phyloP scores from a whole-genome alignment of 129 eudicot genomes.

The Helichrysum umbraculigerum region DNA sequence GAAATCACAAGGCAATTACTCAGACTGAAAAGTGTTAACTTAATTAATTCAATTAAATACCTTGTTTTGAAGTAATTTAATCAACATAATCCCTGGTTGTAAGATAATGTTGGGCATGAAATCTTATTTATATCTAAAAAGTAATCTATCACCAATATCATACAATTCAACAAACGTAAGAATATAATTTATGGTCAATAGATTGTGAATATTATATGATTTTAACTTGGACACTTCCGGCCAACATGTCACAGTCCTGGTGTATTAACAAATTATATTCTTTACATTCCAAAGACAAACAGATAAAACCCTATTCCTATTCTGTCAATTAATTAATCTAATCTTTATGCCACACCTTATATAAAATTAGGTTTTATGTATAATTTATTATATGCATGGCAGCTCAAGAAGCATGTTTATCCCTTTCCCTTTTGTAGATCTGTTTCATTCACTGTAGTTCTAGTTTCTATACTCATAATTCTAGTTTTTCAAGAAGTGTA shows the following conservation, averaged over 20 bases:
- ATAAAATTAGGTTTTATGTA: slow-evolving; percentile 14
- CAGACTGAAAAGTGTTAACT: not conserved
- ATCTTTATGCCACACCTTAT: slow-evolving; percentile 42
- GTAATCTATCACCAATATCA: slow-evolving; percentile 21
- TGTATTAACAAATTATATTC: slow-evolving; percentile 49
- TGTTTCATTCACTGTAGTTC: slow-evolving; percentile 35
- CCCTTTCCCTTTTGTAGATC: slow-evolving; percentile 45
- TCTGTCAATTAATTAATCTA: slow-evolving; percentile 47
- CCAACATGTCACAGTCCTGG: slow-evolving; percentile 36
- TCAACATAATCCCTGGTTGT: slow-evolving; percentile 20
- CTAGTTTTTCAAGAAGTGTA: not conserved
- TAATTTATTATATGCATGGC: slow-evolving; percentile 28
- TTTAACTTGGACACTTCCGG: slow-evolving; percentile 31
- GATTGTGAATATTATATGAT: slow-evolving; percentile 3
- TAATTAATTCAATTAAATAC: not conserved
- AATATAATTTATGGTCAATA: slow-evolving; percentile 24
- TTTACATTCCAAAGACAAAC: slow-evolving; percentile 74
- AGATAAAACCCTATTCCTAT: slow-evolving; percentile 51
- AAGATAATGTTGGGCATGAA: slow-evolving; percentile 10
- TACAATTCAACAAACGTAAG: slow-evolving; percentile 17
- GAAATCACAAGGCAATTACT: not conserved
- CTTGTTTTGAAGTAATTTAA: slow-evolving; percentile 13
- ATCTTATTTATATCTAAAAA: slow-evolving; percentile 27
- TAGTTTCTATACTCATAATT: slow-evolving; percentile 28
- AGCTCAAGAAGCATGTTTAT: slow-evolving; percentile 52